A percentile compares a stretch with the other conserved stretches of the same genome.
These are phyloP conservation scores for Acrasis kona DNA, from an alignment of 78 protist species.

Conservation along the genomic window DNA sequence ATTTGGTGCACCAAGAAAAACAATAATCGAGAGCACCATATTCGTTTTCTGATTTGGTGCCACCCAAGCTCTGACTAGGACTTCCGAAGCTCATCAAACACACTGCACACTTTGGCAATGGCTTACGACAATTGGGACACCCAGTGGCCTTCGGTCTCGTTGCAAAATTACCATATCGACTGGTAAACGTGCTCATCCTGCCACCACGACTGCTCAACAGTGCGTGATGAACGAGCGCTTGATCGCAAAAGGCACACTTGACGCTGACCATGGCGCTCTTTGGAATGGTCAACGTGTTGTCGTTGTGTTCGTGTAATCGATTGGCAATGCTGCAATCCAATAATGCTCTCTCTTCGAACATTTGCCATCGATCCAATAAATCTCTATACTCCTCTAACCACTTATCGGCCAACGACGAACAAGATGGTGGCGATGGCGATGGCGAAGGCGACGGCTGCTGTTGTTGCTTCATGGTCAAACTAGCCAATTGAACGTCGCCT, in stretches of 20 bases:
- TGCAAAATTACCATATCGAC: neutral
- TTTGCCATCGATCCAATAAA: slow-evolving; percentile 63
- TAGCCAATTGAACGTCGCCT: slow-evolving; percentile 69
- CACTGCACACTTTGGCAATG: slow-evolving; percentile 21
- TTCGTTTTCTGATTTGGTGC: neutral
- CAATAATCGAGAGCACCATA: slow-evolving; percentile 1
- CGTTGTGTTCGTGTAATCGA: no score
- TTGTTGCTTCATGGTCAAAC: slow-evolving; percentile 15
- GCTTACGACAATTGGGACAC: slow-evolving; percentile 4
- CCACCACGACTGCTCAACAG: no score
- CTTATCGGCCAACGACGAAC: neutral
- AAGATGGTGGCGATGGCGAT: no score
- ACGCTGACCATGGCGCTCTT: slow-evolving; percentile 3
- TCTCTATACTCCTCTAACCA: slow-evolving; percentile 50
- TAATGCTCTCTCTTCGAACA: slow-evolving; percentile 63
- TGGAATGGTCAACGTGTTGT: neutral
- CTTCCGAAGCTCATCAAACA: slow-evolving; percentile 22
- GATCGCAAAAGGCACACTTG: slow-evolving; percentile 4
- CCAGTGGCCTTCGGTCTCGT: neutral
- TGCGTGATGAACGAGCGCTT: neutral
- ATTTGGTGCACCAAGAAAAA: neutral
- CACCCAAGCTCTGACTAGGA: neutral
- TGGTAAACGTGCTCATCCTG: neutral
- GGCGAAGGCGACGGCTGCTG: no score
- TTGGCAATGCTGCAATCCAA: slow-evolving; percentile 32